Base-by-base conservation (phyloP, 2,329 filamentous ascomycete species). In the Teratosphaeria pseudoeucalypti region DNA sequence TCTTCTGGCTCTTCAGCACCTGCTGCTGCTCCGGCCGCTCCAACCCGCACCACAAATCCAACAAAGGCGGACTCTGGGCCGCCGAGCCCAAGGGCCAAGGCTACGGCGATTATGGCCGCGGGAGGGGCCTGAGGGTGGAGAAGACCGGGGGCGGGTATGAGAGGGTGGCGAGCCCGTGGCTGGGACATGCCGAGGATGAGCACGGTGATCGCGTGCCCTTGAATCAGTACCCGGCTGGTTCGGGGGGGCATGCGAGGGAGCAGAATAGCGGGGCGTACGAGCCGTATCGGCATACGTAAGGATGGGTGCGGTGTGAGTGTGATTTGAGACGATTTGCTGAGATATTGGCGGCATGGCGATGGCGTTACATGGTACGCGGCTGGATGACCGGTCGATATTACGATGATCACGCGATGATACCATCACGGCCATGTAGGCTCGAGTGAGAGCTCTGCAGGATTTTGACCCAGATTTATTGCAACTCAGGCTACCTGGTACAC, bases 1-100 rank as follows among this genome's bases (percentile, higher is more conserved):
- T 96, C 71, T 96, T 97, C 86, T 97, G 94, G 92, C 78, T 92
- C 70, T 84, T 95, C 74, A 90, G 86, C 74, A 83, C 88, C 69
- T 97, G 92, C 86, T 97, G 92, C 84, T 96, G 92, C 81, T 85
- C 82, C 67, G 89, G 90, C 54, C 79, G 81, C 67, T 79, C 76
- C 58, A 76, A 77, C 32, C 78, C 78, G 57, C 72, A 76, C 69
- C 76, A 76, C 64, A 65, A 72, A 62, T 71, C 71, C 57, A 76
- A 77, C 62, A 70, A 71, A 52, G 68, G 69, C 57, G 68, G 70
- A n/a, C 67, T 74, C 10, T 70, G 67, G 68, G 65, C 63, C 37
- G 69, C 68, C 1, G 70, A 70, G 62, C 65, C 66, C 19, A 68
- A 67, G 59, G 67, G 64, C 10, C 60, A 64, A 58, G 67, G 68